These are phyloP conservation scores for Xylona heveae DNA, from an alignment of 495 filamentous ascomycete genomes.

Conservation along the genomic window DNA sequence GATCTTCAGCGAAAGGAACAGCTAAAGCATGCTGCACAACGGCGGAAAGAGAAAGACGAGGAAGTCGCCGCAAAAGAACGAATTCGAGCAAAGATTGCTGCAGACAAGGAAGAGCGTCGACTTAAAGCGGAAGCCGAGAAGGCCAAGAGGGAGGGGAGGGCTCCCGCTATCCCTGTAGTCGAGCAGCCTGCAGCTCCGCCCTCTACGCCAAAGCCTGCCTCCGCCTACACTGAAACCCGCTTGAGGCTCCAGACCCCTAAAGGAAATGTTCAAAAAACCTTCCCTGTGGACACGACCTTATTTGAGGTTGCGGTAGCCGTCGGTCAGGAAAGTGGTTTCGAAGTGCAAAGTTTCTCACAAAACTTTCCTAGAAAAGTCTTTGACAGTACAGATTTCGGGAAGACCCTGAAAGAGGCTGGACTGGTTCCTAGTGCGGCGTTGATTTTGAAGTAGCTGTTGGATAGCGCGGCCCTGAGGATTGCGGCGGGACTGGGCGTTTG, in stretches of 20 bases:
- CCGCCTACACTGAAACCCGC: constrained; percentile 56
- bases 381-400: constrained; percentile 58
- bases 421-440: constrained; percentile 75
- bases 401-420: constrained; percentile 81
- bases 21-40: constrained; percentile 68
- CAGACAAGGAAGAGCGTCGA: constrained; percentile 68
- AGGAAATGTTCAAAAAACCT: constrained; percentile 62
- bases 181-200: constrained; percentile 16
- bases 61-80: constrained; percentile 74
- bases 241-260: constrained; percentile 56
- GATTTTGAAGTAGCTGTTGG: constrained; percentile 34
- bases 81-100: constrained; percentile 79
- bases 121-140: constrained; percentile 66
- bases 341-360: constrained; percentile 56
- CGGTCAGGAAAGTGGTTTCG: constrained; percentile 34
- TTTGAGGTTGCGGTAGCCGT: constrained; percentile 77
- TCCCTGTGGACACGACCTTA: constrained; percentile 68
- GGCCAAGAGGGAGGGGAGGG: constrained; percentile 56
- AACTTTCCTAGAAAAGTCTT: constrained; percentile 80
- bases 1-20: constrained; percentile 71
- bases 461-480: no score
- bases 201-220: constrained; percentile 31
- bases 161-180: constrained; percentile 11
- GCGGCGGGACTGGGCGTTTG: no score
- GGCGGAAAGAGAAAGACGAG: constrained; percentile 66